Base-by-base conservation (phyloP, 192 early-diverging fungal genomes). In the Phycomyces nitens region DNA sequence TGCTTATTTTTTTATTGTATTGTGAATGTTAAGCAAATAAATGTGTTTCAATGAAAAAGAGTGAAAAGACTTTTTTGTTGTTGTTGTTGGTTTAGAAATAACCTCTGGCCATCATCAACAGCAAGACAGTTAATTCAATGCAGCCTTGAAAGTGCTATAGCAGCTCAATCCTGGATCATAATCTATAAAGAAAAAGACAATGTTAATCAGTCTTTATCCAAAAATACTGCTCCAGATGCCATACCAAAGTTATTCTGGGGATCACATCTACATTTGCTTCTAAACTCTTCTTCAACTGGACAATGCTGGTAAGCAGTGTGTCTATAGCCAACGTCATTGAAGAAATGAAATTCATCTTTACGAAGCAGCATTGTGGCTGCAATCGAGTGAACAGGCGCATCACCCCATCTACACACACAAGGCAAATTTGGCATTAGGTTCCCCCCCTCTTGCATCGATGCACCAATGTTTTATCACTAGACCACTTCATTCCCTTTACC, bases 351-450 rank as follows among this genome's bases (percentile, higher is more conserved):
- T 56, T 89, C 72, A 40, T 79, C 68, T 39, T 83, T 83, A 16
- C 75, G 68, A 41, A 91, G 64, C 43, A 86, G 62, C 40, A 90
- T 39, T 7, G 82, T 77, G 2, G 82, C 89, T 7, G 80, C 85
- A 20, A 90, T 84, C 3, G 83, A 82, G 62, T 90, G 90, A 0
- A 89, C 82, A 9, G 90, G 88, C 2, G 89, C 90, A 77, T 92
- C 89, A 0, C 89, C 86, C 89, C 88, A 90, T 3, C 57, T 59
- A 59, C 7, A 10, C 6, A 47, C 12, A 47, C 44, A 34, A n/a
- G n/a, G n/a, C n/a, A n/a, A n/a, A n/a, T n/a, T n/a, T n/a, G n/a
- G n/a, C n/a, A n/a, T n/a, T n/a, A n/a, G n/a, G n/a, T n/a, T n/a
- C n/a, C n/a, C n/a, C n/a, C n/a, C n/a, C n/a, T n/a, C n/a, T n/a